phyloP scores from a whole-genome alignment of 805 yeast genomes.

The Spathaspora passalidarum region DNA sequence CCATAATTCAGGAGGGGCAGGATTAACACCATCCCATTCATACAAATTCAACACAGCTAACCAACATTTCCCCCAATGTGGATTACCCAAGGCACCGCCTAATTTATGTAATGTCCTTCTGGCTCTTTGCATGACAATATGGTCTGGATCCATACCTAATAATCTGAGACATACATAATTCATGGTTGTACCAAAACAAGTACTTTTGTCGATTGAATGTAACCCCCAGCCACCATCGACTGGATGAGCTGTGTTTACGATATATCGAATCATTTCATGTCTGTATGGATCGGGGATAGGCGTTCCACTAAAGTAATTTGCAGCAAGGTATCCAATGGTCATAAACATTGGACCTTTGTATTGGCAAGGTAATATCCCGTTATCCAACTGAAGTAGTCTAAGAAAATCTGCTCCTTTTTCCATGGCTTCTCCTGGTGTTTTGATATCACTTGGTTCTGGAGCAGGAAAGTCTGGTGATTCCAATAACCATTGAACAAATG shows the following conservation, averaged over 20 bases:
- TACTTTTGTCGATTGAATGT: conserved; percentile 86
- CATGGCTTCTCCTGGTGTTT: conserved; percentile 59
- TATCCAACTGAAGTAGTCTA: conserved; percentile 64
- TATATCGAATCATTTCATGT: conserved; percentile 74
- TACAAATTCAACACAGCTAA: conserved; percentile 75
- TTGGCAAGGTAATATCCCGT: conserved; percentile 89
- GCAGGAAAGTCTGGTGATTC: conserved; percentile 34
- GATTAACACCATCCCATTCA: conserved; percentile 96
- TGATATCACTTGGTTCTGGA: conserved; percentile 38
- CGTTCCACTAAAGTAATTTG: conserved; percentile 65
- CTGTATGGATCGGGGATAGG: conserved; percentile 64
- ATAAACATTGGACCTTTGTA: conserved; percentile 98
- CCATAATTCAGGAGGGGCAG: conserved; percentile 97
- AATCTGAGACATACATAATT: conserved; percentile 82
- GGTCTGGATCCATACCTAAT: conserved; percentile 70
- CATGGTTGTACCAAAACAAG: conserved; percentile 91
- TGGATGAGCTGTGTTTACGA: conserved; percentile 91
- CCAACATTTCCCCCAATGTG: conserved; percentile 99
- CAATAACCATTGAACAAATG: conserved; percentile 55
- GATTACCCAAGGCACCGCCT: conserved; percentile 88
- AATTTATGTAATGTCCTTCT: conserved; percentile 61
- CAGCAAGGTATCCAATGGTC: conserved; percentile 83
- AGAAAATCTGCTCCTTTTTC: conserved; percentile 73
- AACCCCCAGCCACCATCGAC: conserved; percentile 99
- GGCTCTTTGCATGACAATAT: conserved; percentile 77